Percentiles rank a stretch among this genome's conserved stretches.
Evolutionary conservation across 1,139 yeast species (phyloP).

Genomic region (Suhomyces bokatorum): DNA sequence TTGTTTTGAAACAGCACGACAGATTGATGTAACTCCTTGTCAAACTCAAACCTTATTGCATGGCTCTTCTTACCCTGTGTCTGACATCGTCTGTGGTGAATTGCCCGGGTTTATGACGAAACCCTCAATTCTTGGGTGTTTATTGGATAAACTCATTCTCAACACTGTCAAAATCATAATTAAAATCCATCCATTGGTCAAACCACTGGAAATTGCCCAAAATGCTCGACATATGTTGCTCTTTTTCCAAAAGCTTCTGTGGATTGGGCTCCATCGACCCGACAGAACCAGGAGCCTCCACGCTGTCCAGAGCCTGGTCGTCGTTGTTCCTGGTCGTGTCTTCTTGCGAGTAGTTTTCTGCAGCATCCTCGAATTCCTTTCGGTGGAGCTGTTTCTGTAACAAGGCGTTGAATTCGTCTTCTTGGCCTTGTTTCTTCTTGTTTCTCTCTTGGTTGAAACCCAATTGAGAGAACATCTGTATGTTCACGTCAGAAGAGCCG

Average conservation of each 20-base stretch:
- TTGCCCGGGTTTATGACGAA: background rate
- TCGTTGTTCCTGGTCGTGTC: background rate
- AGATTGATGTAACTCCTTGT: too few species aligned
- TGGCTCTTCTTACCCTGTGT: background rate
- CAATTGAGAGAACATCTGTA: slow-evolving; percentile 48
- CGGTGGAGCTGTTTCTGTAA: slow-evolving; percentile 26
- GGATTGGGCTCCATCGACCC: background rate
- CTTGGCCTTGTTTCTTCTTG: slow-evolving; percentile 11
- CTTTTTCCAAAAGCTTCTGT: background rate
- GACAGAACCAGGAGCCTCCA: background rate
- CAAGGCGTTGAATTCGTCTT: slow-evolving; percentile 23
- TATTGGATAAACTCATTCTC: slow-evolving; percentile 1
- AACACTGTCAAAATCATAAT: slow-evolving; percentile 20
- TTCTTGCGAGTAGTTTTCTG: too few species aligned
- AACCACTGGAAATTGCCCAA: slow-evolving; percentile 57
- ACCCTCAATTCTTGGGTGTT: background rate
- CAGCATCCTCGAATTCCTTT: background rate
- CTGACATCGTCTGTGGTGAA: background rate
- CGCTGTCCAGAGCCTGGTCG: background rate
- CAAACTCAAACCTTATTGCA: too few species aligned
- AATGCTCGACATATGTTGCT: slow-evolving; percentile 15
- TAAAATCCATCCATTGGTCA: slow-evolving; percentile 49
- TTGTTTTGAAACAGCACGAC: too few species aligned
- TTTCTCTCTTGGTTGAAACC: slow-evolving; percentile 26
- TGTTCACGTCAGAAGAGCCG: slow-evolving; percentile 56